A percentile compares a stretch with the other conserved stretches of the same genome.
Conservation (phyloP, 169 alveolate species). For the Amoebophrya sp. region DNA sequence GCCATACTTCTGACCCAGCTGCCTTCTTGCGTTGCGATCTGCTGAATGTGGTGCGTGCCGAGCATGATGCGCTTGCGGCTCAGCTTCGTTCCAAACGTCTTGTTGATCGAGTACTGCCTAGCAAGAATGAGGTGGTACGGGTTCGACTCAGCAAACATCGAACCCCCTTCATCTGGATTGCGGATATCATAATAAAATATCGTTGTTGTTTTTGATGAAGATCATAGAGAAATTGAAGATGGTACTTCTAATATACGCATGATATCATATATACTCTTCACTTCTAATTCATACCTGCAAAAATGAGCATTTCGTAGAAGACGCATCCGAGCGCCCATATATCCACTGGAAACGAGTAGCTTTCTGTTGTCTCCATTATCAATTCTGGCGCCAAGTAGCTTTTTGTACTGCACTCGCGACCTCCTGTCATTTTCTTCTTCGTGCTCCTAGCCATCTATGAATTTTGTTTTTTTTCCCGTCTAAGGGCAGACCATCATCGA, state of each 20-base stretch:
- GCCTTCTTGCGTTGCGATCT: neutral
- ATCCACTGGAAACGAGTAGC: neutral
- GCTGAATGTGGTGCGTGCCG: constrained; percentile 1
- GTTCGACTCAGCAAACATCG: neutral
- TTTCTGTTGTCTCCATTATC: neutral
- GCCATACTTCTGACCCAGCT: neutral
- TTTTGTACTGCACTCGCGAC: neutral
- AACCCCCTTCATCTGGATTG: neutral
- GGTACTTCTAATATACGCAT: too few relatives aligned
- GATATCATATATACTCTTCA: too few relatives aligned
- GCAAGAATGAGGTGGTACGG: neutral
- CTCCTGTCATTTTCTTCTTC: constrained; percentile 4
- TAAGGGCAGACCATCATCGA: too few relatives aligned
- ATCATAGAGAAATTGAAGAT: too few relatives aligned
- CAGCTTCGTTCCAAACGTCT: neutral
- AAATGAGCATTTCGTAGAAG: neutral
- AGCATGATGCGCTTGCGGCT: neutral
- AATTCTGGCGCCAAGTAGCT: neutral
- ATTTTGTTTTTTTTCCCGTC: too few relatives aligned
- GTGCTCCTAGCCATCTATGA: neutral
- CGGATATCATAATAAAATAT: too few relatives aligned
- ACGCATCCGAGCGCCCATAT: constrained; percentile 23
- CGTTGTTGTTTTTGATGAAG: too few relatives aligned
- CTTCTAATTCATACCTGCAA: too few relatives aligned
- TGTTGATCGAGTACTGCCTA: neutral